Conservation (phyloP, 768 basidiomycete genomes). For the Rubroboletus satanas region DNA sequence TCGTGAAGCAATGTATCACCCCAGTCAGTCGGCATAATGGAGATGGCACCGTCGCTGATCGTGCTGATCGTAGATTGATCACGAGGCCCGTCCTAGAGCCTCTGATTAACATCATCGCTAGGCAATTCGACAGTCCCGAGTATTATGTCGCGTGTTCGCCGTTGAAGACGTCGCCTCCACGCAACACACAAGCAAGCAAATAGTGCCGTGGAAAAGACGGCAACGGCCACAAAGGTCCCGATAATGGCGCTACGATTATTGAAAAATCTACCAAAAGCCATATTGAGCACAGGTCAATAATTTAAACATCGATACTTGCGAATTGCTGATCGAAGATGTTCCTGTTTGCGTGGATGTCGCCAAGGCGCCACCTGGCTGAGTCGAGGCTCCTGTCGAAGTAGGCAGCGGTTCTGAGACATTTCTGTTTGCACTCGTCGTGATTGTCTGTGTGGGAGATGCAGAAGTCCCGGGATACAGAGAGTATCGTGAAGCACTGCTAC, state of each 20-base stretch:
- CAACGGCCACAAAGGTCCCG: slow-evolving; percentile 70
- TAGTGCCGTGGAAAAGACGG: slow-evolving; percentile 48
- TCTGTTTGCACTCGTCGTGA: slow-evolving; percentile 38
- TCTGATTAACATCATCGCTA: slow-evolving; percentile 20
- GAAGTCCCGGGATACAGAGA: not conserved
- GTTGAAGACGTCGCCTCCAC: slow-evolving; percentile 28
- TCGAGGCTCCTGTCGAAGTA: slow-evolving; percentile 45
- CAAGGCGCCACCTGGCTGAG: slow-evolving; percentile 40
- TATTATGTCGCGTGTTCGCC: slow-evolving; percentile 34
- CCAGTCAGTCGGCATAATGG: slow-evolving; percentile 1
- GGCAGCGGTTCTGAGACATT: slow-evolving; percentile 40
- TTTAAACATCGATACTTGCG: slow-evolving; percentile 22
- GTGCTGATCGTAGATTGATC: slow-evolving; percentile 25
- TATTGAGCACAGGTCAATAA: not conserved
- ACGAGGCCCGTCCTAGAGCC: slow-evolving; percentile 32
- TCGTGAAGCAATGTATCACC: not conserved
- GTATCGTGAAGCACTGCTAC: not conserved
- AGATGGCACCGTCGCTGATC: slow-evolving; percentile 15
- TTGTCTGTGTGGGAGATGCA: slow-evolving; percentile 29
- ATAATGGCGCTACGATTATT: slow-evolving; percentile 64
- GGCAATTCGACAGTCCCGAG: slow-evolving; percentile 35
- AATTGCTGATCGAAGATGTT: slow-evolving; percentile 15
- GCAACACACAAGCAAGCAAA: slow-evolving; percentile 40
- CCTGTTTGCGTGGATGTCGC: slow-evolving; percentile 46
- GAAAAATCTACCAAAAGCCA: slow-evolving; percentile 48